phyloP scores from a whole-genome alignment of 2,329 filamentous ascomycete genomes.

The Botrytis galanthina region DNA sequence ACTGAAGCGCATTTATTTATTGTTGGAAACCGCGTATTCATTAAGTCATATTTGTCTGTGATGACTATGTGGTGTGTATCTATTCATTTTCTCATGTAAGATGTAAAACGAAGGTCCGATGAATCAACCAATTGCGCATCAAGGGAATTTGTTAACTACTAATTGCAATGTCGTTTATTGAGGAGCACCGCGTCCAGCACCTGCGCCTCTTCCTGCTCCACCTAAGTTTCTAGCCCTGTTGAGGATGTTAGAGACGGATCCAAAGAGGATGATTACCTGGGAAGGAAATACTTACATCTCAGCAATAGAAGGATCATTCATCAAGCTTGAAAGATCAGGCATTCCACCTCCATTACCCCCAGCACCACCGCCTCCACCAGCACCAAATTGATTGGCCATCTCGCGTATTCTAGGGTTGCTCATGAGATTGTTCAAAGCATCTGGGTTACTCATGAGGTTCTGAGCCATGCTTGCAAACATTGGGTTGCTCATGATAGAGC shows the following conservation, averaged over 20 bases:
- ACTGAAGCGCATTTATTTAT: neutral
- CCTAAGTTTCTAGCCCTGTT: constrained; percentile 19
- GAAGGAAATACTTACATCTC: constrained; percentile 71
- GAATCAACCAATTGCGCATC: neutral
- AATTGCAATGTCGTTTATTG: constrained; percentile 7
- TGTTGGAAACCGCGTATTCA: neutral
- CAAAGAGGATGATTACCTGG: too few relatives aligned
- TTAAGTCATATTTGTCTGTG: neutral
- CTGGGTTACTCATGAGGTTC: constrained; percentile 95
- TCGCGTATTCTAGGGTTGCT: constrained; percentile 84
- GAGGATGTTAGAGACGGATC: neutral
- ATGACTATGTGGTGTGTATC: neutral
- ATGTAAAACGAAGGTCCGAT: neutral
- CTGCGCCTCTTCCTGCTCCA: constrained; percentile 17
- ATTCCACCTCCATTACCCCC: constrained; percentile 66
- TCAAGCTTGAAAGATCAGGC: constrained; percentile 81
- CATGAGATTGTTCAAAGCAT: constrained; percentile 89
- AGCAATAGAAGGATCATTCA: constrained; percentile 89
- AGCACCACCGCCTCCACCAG: constrained; percentile 49
- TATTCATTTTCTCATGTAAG: neutral
- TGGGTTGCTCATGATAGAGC: constrained; percentile 90
- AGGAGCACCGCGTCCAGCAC: constrained; percentile 17
- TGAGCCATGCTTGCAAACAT: constrained; percentile 98
- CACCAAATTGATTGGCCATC: constrained; percentile 78
- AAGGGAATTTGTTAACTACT: constrained; percentile 6